These are phyloP conservation scores for Cladorrhinum samala DNA, from an alignment of 495 filamentous ascomycete species.

Conservation along the genomic window DNA sequence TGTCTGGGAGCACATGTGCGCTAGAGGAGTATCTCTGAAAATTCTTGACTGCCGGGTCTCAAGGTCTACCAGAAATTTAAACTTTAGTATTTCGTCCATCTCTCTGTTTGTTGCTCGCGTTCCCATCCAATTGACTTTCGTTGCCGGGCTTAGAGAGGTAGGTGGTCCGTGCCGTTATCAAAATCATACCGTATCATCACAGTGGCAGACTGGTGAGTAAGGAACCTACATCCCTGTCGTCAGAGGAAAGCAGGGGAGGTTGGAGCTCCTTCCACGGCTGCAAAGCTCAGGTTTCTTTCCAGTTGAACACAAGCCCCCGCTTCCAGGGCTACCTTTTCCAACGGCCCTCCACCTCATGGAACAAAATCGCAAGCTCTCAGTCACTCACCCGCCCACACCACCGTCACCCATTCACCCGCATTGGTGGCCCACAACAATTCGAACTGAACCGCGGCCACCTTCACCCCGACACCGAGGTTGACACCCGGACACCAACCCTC, in stretches of 20 bases:
- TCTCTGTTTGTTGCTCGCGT: neutral
- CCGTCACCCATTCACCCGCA: neutral
- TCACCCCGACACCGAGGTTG: conserved; percentile 5
- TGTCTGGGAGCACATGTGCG: too few species aligned
- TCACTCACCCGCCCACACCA: conserved; percentile 1
- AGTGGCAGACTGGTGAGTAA: too few species aligned
- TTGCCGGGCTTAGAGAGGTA: too few species aligned
- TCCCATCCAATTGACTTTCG: neutral
- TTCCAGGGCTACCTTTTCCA: neutral
- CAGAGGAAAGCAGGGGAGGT: conserved; percentile 6
- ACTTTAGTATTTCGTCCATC: neutral
- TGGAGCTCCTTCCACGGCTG: conserved; percentile 7
- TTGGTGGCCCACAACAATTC: neutral
- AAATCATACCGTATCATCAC: too few species aligned
- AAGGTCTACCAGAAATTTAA: too few species aligned
- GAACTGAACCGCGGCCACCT: neutral
- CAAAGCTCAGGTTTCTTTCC: neutral
- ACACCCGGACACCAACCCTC: too few species aligned
- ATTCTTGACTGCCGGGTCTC: too few species aligned
- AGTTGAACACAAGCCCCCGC: neutral
- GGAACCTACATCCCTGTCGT: too few species aligned
- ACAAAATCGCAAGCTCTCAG: conserved; percentile 12
- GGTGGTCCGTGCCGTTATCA: too few species aligned
- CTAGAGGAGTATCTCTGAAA: too few species aligned
- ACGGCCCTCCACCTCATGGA: conserved; percentile 1